Evolutionary conservation across 2,329 filamentous ascomycete genomes (phyloP).

Genomic region (Sporothrix sp.): DNA sequence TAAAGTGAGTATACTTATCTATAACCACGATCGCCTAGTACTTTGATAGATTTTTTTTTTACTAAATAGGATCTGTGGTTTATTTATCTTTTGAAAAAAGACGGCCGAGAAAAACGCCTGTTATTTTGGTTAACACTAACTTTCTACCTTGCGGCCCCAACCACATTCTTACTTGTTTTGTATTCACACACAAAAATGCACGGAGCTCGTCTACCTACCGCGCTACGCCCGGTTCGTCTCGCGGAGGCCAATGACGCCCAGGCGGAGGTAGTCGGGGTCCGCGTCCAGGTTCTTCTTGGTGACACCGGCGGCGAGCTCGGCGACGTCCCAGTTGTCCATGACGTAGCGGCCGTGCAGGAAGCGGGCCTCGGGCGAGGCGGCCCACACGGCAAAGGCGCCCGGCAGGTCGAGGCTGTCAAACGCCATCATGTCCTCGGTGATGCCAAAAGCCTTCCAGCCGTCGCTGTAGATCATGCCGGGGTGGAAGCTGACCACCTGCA

Average conservation of each 20-base stretch:
- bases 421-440: slow-evolving; percentile 1
- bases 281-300: slow-evolving; percentile 13
- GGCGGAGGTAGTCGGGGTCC: slow-evolving; percentile 17
- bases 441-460: not conserved
- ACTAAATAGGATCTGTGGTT: no score
- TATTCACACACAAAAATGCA: no score
- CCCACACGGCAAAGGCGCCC: slow-evolving; percentile 31
- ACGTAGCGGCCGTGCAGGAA: slow-evolving; percentile 32
- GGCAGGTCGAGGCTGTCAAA: slow-evolving; percentile 13
- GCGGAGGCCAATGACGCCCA: slow-evolving; percentile 6
- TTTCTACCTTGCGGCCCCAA: no score
- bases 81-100: no score
- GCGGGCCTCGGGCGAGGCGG: slow-evolving; percentile 27
- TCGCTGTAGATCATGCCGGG: slow-evolving; percentile 18
- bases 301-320: slow-evolving; percentile 24
- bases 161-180: no score
- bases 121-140: no score
- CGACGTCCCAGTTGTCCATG: slow-evolving; percentile 34
- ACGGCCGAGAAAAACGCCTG: no score
- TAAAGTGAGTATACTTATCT: no score
- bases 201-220: no score
- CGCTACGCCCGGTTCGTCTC: not conserved
- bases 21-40: no score
- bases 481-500: slow-evolving; percentile 21
- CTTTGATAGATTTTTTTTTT: no score